Conservation (phyloP, 345 rosid genomes). For the Hevea brasiliensis region DNA sequence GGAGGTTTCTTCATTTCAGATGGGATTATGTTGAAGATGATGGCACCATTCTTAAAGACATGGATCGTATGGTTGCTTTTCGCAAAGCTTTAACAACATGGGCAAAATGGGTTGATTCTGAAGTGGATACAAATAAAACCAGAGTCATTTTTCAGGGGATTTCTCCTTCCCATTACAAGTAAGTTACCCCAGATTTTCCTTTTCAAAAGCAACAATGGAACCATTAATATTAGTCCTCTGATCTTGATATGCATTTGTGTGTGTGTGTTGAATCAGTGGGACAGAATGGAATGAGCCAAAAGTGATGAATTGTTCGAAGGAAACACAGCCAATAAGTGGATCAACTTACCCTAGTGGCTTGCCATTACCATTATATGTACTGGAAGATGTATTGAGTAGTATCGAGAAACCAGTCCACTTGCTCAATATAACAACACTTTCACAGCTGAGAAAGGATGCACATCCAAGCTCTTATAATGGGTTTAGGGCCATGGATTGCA, state of each 20-base stretch:
- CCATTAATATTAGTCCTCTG: too few relatives aligned
- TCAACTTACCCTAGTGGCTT: slow-evolving; percentile 38
- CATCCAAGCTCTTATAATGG: slow-evolving; percentile 55
- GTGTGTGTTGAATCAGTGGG: slow-evolving; percentile 49
- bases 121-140: slow-evolving; percentile 60
- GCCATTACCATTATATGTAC: slow-evolving; percentile 40
- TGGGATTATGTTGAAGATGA: slow-evolving; percentile 79
- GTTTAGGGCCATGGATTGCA: slow-evolving; percentile 63
- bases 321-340: slow-evolving; percentile 44
- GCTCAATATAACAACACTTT: slow-evolving; percentile 60
- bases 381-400: slow-evolving; percentile 42
- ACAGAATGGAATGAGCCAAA: slow-evolving; percentile 54
- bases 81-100: slow-evolving; percentile 66
- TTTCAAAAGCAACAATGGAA: too few relatives aligned
- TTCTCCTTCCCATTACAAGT: slow-evolving; percentile 82
- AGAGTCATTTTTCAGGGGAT: slow-evolving; percentile 72
- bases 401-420: slow-evolving; percentile 52
- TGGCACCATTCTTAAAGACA: slow-evolving; percentile 38
- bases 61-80: slow-evolving; percentile 80
- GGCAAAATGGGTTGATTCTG: slow-evolving; percentile 84
- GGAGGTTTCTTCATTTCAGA: slow-evolving; percentile 35
- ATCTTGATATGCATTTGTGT: too few relatives aligned
- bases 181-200: slow-evolving; percentile 11
- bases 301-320: slow-evolving; percentile 46
- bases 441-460: slow-evolving; percentile 71